Evolutionary conservation across 2,329 filamentous ascomycete species (phyloP), one percentile per base, ranked within the genome.

Genomic region (Cercospora sesami): DNA sequence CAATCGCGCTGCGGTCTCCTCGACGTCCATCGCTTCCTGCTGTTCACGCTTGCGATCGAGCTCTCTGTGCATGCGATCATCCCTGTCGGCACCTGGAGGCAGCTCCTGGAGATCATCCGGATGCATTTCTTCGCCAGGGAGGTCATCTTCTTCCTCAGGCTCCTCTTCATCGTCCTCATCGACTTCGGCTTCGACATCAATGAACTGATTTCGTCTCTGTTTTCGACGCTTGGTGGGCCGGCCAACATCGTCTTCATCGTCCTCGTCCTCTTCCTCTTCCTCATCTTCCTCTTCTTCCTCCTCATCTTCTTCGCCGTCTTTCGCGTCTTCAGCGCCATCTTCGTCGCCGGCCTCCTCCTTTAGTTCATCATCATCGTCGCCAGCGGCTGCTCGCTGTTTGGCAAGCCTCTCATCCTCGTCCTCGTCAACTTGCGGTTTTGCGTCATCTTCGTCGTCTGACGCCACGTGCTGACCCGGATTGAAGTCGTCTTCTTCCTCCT

Each of bases 101-200:
- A 89, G 80, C 73, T 95, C 93, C 75, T 90, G 91, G 42, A 94
- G 84, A 78, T 98, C 94, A 79, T 97, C 94, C 6, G 92, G 92
- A 78, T 98, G 93, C 71, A 92, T 91, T 78, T 96, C 92, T 66
- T 93, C 93, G 66, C 86, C 93, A 74, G 93, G 90, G 68, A 92
- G 89, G 64, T 96, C 93, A 74, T 96, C 93, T 74, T 97, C 94
- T 62, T 96, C 93, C 72, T 96, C 93, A 69, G 92, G 91, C 73
- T 87, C 90, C 73, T 93, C 91, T 74, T 97, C 93, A 75, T 96
- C 93, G 71, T 96, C 89, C 68, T 91, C 95, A 77, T 98, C 95
- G 74, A 99, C 95, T 82, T 97, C 95, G 79, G 95, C 95, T 85
- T 99, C 95, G 76, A 94, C 92, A 88, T 99, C 95, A 82, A 99